Evolutionary conservation across 805 yeast genomes (phyloP), one percentile per base, ranked within the genome.

Genomic region (Barnettozyma vustinii): DNA sequence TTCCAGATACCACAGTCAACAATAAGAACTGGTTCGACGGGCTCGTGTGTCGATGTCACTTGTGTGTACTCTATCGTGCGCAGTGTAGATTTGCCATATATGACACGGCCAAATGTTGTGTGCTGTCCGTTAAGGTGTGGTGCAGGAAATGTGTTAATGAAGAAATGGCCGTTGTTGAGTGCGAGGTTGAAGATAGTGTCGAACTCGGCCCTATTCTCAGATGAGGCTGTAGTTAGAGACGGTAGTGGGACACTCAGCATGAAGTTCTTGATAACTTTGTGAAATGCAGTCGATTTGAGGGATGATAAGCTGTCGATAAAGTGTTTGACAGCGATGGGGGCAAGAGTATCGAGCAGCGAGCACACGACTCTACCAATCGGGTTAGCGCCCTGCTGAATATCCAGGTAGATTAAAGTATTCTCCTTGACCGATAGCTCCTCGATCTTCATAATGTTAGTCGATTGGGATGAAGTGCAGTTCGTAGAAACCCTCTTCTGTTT

Each of bases 121-220:
- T 87, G 91, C 56, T 83, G 84, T 0, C 88, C 87, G 40, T 76
- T 79, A 50, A 90, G 67, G 65, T 89, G 96, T 1, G 88, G 84
- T 9, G 83, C 76, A 2, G 88, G 77, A 46, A 72, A 76, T 1
- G 90, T 82, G 10, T 83, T 78, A 40, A 87, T 82, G 59, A 86
- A 86, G 60, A 86, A 85, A 59, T 84, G 91, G 0, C 87, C 77
- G 19, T 76, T 72, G 54, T 83, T 83, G 12, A 84, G 78, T 32
- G 87, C 84, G 9, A 81, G 62, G 51, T 76, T 63, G 54, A 76
- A 76, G 1, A 82, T 72, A 1, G 65, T 65, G 45, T 75, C 79
- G 37, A 64, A 55, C 21, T 67, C 72, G 0, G 59, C 67, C 19
- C 70, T 42, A 60, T 85, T 84, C 61, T 85, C 94, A 56, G 81